Evolutionary conservation across 2,329 filamentous ascomycete species (phyloP).

Genomic region (Pseudogymnoascus sp.): DNA sequence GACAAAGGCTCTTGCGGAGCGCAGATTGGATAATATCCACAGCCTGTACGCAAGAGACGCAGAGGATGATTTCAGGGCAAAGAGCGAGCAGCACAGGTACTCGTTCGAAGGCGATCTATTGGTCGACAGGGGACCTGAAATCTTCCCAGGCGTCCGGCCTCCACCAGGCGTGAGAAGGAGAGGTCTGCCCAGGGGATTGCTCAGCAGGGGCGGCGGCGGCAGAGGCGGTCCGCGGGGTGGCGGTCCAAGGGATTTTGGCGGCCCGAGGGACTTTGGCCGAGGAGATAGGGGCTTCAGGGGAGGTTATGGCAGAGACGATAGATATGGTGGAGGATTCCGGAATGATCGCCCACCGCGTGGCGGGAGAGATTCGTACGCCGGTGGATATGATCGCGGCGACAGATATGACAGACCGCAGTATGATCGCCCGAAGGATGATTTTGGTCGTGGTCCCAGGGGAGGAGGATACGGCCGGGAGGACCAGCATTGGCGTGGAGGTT

Average conservation of each 20-base stretch:
- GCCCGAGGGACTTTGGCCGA: neutral
- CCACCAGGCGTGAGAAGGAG: slow-evolving; percentile 38
- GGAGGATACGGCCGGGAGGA: neutral
- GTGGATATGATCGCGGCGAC: neutral
- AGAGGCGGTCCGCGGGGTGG: neutral
- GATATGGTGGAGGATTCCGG: neutral
- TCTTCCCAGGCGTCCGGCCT: slow-evolving; percentile 57
- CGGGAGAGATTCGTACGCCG: neutral
- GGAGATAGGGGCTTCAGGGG: neutral
- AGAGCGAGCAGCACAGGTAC: slow-evolving; percentile 45
- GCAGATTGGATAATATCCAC: slow-evolving; percentile 55
- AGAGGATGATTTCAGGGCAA: slow-evolving; percentile 43
- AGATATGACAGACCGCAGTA: neutral
- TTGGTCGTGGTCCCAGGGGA: neutral
- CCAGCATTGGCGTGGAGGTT: slow-evolving; percentile 4
- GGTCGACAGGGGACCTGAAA: slow-evolving; percentile 66
- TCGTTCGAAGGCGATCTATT: slow-evolving; percentile 63
- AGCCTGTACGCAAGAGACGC: neutral
- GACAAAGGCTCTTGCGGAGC: slow-evolving; percentile 52
- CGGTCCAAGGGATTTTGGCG: neutral
- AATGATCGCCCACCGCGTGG: slow-evolving; percentile 3
- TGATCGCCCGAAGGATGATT: slow-evolving; percentile 2
- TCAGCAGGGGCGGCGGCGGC: neutral
- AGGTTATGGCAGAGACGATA: neutral
- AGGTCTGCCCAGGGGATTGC: slow-evolving; percentile 15